Evolutionary conservation across 1,284 basidiomycete species (phyloP), one percentile per base, ranked within the genome.

Genomic region (Cryptococcus sp.): DNA sequence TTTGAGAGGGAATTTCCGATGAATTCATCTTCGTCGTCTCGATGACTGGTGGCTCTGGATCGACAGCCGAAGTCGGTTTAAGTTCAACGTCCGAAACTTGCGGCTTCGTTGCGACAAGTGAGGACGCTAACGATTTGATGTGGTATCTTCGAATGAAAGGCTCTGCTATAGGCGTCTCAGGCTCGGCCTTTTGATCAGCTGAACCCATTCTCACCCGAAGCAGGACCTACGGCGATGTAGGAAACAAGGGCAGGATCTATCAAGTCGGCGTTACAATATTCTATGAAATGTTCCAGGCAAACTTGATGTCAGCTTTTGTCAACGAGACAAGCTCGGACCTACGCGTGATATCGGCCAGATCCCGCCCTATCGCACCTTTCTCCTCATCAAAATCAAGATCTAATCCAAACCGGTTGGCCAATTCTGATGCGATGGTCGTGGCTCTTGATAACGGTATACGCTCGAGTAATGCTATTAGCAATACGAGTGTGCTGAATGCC

Each of bases 391-490:
- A 52, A 16, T 50, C 23, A 7, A 67, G 36, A 39, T 68, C 61
- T 9, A 72, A 46, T 7, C 50, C 61, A 39, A 72, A 70, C 13
- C 47, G 52, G 14, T 51, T 34, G 0, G 52, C 64, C 1, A 70
- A 28, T 47, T 72, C 68, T 0, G 59, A 54, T 1, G 64, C 63
- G 1, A 51, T 40, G 0, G 54, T 46, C 1, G 59, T 7, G 9
- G 62, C 64, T 44, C 48, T 41, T 0, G 51, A 49, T 3, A 65
- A 25, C 0, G 63, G 58, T 22, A 61, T 42, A 18, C 50, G 48
- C 24, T 64, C 58, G 10, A 55, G 25, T 3, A 67, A 25, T 1
- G 62, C 51, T n/a, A 70, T 41, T 13, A 67, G 32, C n/a, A 70
- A 45, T 1, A 50, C 53, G 25, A 70, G 60, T 0, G 56, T 45